These are phyloP conservation scores for Alternaria triticimaculans DNA, from an alignment of 2,329 filamentous ascomycete species.

Conservation along the genomic window DNA sequence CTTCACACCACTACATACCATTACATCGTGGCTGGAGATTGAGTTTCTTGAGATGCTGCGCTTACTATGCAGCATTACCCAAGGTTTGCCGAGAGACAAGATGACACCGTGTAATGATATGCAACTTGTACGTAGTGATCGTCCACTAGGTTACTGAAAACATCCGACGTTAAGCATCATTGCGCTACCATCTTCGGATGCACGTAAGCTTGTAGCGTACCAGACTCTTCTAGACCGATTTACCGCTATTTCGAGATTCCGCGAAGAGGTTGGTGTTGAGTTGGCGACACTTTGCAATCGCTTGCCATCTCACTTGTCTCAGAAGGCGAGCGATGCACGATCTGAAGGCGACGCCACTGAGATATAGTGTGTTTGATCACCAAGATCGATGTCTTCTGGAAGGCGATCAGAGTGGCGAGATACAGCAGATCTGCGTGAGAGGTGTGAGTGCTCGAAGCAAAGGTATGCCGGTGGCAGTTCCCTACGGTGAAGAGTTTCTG, in stretches of 20 bases:
- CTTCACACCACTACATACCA: slow-evolving; percentile 5
- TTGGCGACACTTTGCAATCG: neutral
- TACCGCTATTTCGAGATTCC: neutral
- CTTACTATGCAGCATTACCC: neutral
- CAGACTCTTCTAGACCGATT: neutral
- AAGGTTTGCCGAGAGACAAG: neutral
- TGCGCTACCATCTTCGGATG: neutral
- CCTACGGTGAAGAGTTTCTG: neutral
- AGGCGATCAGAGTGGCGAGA: neutral
- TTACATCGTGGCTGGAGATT: neutral
- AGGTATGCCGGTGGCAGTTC: neutral
- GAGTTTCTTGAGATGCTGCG: neutral
- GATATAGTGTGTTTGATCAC: neutral
- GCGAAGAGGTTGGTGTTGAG: neutral
- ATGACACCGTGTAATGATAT: neutral
- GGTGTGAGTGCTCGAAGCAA: neutral
- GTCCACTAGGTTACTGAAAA: neutral
- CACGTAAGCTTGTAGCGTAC: slow-evolving; percentile 5
- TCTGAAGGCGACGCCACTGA: neutral
- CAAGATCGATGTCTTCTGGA: neutral
- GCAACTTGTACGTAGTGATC: neutral
- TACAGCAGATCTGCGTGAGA: neutral
- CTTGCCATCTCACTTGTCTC: neutral
- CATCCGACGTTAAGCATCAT: neutral
- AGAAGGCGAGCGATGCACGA: neutral